Conservation (phyloP, 306 rosid species). For the Ochetophila trinervis region DNA sequence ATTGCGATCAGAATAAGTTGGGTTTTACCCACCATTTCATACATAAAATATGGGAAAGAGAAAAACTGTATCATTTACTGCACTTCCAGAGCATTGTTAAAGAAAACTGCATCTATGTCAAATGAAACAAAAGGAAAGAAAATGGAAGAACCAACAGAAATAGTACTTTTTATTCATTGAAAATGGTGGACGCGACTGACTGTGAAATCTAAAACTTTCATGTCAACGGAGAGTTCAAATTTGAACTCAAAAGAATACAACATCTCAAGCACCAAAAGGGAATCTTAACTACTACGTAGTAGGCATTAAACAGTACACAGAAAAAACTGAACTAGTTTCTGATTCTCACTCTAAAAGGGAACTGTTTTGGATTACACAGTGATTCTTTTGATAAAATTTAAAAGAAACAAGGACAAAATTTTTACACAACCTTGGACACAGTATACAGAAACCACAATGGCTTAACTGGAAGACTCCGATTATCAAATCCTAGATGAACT, state of each 20-base stretch:
- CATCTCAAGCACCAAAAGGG: constrained; percentile 4
- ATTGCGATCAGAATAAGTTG: too few species aligned
- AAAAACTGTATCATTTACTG: background rate
- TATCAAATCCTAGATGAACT: constrained; percentile 24
- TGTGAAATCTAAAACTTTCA: constrained; percentile 11
- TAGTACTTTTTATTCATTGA: background rate
- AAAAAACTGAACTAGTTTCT: background rate
- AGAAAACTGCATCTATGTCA: background rate
- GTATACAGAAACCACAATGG: constrained; percentile 7
- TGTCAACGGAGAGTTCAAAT: background rate
- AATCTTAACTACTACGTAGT: background rate
- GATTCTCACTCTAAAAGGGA: constrained; percentile 15
- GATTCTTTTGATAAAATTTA: background rate
- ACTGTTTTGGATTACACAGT: background rate
- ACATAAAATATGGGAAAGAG: background rate
- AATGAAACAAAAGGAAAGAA: background rate
- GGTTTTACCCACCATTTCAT: too few species aligned
- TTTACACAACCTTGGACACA: constrained; percentile 7
- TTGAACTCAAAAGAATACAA: constrained; percentile 16
- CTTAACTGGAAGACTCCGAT: background rate
- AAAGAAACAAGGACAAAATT: background rate
- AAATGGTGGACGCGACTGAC: constrained; percentile 19
- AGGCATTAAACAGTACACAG: background rate
- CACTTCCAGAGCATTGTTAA: too few species aligned
- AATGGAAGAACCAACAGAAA: background rate